phyloP scores from a whole-genome alignment of 768 basidiomycete species.

The Agaricus blazei region DNA sequence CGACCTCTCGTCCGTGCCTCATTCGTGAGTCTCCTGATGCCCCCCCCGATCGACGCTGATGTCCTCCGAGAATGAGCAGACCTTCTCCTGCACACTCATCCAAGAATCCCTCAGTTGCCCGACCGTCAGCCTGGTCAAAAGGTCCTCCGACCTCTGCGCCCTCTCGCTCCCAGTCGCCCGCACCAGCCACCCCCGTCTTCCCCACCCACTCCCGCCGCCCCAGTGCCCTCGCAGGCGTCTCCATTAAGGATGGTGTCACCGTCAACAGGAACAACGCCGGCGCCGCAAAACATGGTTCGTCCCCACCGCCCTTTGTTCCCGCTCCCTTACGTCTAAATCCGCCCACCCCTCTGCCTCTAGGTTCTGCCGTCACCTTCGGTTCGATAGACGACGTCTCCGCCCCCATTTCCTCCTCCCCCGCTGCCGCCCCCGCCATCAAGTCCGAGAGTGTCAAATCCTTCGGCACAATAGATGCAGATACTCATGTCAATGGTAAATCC shows the following conservation, averaged over 20 bases:
- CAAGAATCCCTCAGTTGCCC: slow-evolving; percentile 64
- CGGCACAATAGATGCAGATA: slow-evolving; percentile 58
- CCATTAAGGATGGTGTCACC: slow-evolving; percentile 77
- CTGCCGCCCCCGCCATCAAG: slow-evolving; percentile 61
- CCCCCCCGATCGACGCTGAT: slow-evolving; percentile 10
- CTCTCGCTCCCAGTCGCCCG: slow-evolving; percentile 77
- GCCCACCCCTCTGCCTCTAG: slow-evolving; percentile 24
- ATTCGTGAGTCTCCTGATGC: slow-evolving; percentile 33
- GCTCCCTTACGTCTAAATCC: slow-evolving; percentile 10
- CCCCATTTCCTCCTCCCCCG: slow-evolving; percentile 79
- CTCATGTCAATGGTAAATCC: slow-evolving; percentile 60
- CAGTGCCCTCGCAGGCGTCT: slow-evolving; percentile 65
- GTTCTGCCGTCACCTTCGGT: slow-evolving; percentile 78
- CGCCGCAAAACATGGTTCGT: slow-evolving; percentile 62
- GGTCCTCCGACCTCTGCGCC: slow-evolving; percentile 72
- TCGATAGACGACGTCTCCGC: slow-evolving; percentile 81
- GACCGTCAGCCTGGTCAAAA: slow-evolving; percentile 88
- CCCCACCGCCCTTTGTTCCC: slow-evolving; percentile 10
- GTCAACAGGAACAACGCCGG: slow-evolving; percentile 62
- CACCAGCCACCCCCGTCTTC: slow-evolving; percentile 45
- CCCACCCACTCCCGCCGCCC: slow-evolving; percentile 73
- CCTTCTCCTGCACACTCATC: slow-evolving; percentile 66
- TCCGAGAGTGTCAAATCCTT: slow-evolving; percentile 76
- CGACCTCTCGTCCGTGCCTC: slow-evolving; percentile 25
- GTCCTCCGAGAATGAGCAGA: slow-evolving; percentile 83